A percentile compares a stretch with the other conserved stretches of the same genome.
Conservation (phyloP, 768 basidiomycete genomes). For the Agrocybe praecox region DNA sequence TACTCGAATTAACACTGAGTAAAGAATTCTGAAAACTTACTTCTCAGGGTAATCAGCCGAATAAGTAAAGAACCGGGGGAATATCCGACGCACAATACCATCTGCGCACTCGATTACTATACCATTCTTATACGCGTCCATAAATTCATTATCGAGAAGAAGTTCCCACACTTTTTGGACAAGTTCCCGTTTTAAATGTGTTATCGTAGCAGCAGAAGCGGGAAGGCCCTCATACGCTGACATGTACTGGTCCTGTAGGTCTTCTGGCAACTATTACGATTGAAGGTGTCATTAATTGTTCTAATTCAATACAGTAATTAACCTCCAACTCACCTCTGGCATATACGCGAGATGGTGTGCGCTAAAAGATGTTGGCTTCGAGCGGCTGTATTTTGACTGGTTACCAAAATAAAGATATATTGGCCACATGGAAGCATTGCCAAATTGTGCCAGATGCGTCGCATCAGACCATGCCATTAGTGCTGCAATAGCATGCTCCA, state of each 20-base stretch:
- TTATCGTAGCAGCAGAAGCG: slow-evolving; percentile 19
- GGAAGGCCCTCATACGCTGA: not conserved
- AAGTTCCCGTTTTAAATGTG: slow-evolving; percentile 32
- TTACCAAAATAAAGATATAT: slow-evolving; percentile 41
- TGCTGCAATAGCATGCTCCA: slow-evolving; percentile 16
- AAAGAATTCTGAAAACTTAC: not conserved
- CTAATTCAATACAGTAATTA: not conserved
- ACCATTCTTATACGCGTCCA: slow-evolving; percentile 32
- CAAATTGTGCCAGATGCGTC: slow-evolving; percentile 27
- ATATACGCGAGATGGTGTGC: slow-evolving; percentile 45
- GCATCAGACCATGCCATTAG: slow-evolving; percentile 22
- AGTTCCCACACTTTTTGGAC: slow-evolving; percentile 34
- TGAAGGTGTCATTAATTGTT: not conserved
- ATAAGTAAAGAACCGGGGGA: slow-evolving; percentile 36
- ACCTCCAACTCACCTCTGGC: slow-evolving; percentile 21
- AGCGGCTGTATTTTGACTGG: slow-evolving; percentile 39
- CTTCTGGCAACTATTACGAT: slow-evolving; percentile 15
- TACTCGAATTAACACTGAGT: too few species aligned
- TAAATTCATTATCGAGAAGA: slow-evolving; percentile 34
- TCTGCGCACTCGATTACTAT: slow-evolving; percentile 34
- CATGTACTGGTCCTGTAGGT: slow-evolving; percentile 16
- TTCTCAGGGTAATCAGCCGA: slow-evolving; percentile 44
- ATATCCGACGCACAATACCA: slow-evolving; percentile 29
- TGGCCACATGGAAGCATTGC: slow-evolving; percentile 39
- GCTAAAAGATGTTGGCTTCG: slow-evolving; percentile 26